Percentiles rank a stretch among this genome's conserved stretches.
These are phyloP conservation scores for Kalmusia sp. DNA, from an alignment of 2,329 filamentous ascomycete species.

Conservation along the genomic window DNA sequence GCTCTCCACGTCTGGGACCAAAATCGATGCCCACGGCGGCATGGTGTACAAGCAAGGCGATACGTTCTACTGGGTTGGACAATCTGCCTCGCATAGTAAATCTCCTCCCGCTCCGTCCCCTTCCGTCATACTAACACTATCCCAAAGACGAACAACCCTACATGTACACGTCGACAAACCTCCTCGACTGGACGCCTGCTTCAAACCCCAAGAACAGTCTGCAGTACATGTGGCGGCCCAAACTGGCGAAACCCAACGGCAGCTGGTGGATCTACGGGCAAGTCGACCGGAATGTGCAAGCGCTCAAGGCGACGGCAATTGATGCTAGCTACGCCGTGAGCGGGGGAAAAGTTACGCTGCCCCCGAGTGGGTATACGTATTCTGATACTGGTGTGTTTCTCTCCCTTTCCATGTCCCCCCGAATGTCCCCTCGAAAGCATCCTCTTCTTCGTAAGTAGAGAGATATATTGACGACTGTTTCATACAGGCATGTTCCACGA, in stretches of 20 bases:
- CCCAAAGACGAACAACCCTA: slow-evolving; percentile 42
- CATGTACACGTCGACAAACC: slow-evolving; percentile 51
- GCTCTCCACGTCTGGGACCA: slow-evolving; percentile 48
- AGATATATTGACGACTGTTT: slow-evolving; percentile 33
- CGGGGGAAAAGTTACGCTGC: slow-evolving; percentile 43
- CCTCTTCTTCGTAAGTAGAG: background rate
- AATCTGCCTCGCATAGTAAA: slow-evolving; percentile 43
- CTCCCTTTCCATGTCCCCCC: background rate
- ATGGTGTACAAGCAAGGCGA: slow-evolving; percentile 45
- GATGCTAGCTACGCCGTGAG: slow-evolving; percentile 41
- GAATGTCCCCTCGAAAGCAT: background rate
- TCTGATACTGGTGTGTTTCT: slow-evolving; percentile 43
- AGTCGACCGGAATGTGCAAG: slow-evolving; percentile 49
- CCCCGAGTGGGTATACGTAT: slow-evolving; percentile 46
- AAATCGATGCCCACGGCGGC: slow-evolving; percentile 52
- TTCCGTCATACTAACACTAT: background rate
- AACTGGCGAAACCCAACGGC: slow-evolving; percentile 51
- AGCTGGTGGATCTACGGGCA: slow-evolving; percentile 52
- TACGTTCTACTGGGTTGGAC: slow-evolving; percentile 53
- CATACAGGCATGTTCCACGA: slow-evolving; percentile 53
- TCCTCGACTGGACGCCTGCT: slow-evolving; percentile 47
- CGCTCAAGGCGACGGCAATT: slow-evolving; percentile 42
- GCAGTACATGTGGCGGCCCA: slow-evolving; percentile 50
- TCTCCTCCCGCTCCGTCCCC: background rate
- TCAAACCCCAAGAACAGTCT: slow-evolving; percentile 45